Conservation (phyloP, 106 monocot species). For the Dioscorea dumetorum region DNA sequence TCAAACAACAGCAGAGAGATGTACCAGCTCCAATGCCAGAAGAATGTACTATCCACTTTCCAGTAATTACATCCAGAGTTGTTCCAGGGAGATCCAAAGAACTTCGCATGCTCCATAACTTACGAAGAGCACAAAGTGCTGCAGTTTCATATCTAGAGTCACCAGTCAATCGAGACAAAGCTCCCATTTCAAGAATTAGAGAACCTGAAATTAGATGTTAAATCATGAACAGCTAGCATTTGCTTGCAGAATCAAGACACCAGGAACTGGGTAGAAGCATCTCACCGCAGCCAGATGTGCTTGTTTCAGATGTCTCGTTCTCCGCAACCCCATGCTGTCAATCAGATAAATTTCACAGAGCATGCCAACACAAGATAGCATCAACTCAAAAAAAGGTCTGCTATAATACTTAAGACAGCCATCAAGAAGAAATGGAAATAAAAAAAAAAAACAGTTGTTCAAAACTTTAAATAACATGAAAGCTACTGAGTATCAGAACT, state of each 20-base stretch:
- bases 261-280: not conserved
- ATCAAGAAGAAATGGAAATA: too few species aligned
- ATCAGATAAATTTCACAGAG: slow-evolving; percentile 7
- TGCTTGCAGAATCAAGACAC: not conserved
- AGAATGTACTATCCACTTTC: slow-evolving; percentile 87
- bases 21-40: slow-evolving; percentile 94
- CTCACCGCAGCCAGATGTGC: slow-evolving; percentile 96
- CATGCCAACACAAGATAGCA: too few species aligned
- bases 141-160: slow-evolving; percentile 71
- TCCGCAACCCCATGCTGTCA: slow-evolving; percentile 71
- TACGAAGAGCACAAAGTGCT: slow-evolving; percentile 76
- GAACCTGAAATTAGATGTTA: slow-evolving; percentile 47
- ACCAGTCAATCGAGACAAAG: slow-evolving; percentile 73
- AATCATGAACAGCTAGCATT: not conserved
- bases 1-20: slow-evolving; percentile 5
- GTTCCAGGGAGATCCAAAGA: slow-evolving; percentile 88
- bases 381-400: too few species aligned
- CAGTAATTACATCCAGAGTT: slow-evolving; percentile 76
- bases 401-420: not conserved
- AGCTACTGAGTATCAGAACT: too few species aligned
- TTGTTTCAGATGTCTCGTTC: slow-evolving; percentile 93
- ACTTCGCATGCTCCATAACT: slow-evolving; percentile 97
- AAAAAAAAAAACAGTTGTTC: too few species aligned
- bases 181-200: slow-evolving; percentile 98
- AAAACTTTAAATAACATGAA: too few species aligned